Evolutionary conservation across 495 filamentous ascomycete species (phyloP), one percentile per base, ranked within the genome.

Genomic region (Daldinia vernicosa): DNA sequence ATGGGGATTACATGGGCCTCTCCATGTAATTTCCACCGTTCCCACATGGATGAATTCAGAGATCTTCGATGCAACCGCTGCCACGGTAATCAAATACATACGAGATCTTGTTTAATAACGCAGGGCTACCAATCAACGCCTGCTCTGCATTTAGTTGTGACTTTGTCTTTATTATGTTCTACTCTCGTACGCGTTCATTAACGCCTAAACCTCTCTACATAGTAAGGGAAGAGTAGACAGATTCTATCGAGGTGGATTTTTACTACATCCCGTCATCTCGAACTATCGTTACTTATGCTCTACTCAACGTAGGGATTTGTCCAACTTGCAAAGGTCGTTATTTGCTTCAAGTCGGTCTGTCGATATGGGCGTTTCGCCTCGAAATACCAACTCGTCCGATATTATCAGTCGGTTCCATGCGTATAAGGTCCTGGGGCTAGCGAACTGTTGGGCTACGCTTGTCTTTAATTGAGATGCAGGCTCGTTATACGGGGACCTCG

Each of bases 71-170:
- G 59, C 63, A 67, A 54, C 64, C 35, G 35, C 28, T 26, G 26
- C 51, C 8, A 43, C 54, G 56, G 50, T 58, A 72, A 68, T 72
- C 60, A 72, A 67, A 72, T 67, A 1, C 59, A 72, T 67, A 72
- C 69, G 69, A 72, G 69, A 64, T 67, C 45, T 64, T 52, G 56
- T 45, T 72, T 55, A 63, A 67, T 60, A 60, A 40, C 37, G 24
- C 63, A 57, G 53, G 69, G 58, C 57, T 63, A 54, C 54, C 47
- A 51, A 60, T 59, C 33, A 64, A 39, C 54, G 47, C 63, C 37
- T 26, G 6, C 26, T 40, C 26, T 32, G 0, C 39, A 32, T 54
- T 35, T 26, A 15, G 8, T 32, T 47, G n/a, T 6, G 24, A 47
- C 17, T 35, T n/a, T 50, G 32, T 43, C 14, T 47, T 37, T 52